A percentile compares a stretch with the other conserved stretches of the same genome.
Evolutionary conservation across 2,329 filamentous ascomycete species (phyloP).

Genomic region (Fusarium sulawesiense): DNA sequence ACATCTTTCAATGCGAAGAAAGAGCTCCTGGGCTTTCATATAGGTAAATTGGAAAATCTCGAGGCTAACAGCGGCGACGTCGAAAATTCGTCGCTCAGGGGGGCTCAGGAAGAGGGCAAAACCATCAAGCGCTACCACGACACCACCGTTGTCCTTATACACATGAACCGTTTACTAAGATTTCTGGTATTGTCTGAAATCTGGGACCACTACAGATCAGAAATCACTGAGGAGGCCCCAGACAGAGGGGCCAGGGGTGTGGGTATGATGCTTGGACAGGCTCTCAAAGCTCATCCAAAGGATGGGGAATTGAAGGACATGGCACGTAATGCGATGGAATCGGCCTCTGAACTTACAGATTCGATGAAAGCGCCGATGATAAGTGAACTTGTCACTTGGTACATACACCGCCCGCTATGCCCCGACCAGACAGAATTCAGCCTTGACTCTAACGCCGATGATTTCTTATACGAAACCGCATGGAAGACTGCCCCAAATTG

Average conservation of each 20-base stretch:
- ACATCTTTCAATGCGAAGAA: background rate
- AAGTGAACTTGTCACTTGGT: background rate
- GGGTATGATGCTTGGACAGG: background rate
- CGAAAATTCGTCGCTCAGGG: background rate
- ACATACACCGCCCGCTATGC: background rate
- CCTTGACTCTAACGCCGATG: background rate
- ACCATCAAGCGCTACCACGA: slow-evolving; percentile 14
- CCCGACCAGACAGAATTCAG: background rate
- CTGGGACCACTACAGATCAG: too few relatives aligned
- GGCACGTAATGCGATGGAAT: too few relatives aligned
- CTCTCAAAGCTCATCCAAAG: background rate
- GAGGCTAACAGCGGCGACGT: slow-evolving; percentile 9
- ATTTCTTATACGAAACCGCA: background rate
- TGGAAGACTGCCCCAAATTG: background rate
- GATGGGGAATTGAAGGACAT: too few relatives aligned
- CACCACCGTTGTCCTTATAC: background rate
- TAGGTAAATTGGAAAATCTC: background rate
- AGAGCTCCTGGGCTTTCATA: slow-evolving; percentile 19
- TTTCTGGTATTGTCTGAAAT: too few relatives aligned
- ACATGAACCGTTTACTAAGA: too few relatives aligned
- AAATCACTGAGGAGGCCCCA: too few relatives aligned
- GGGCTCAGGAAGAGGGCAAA: background rate
- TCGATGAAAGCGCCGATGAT: background rate
- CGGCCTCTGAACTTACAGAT: background rate
- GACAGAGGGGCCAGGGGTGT: background rate